Percentiles rank a stretch among this genome's conserved stretches.
Evolutionary conservation across 805 yeast species (phyloP).

Genomic region (Starmerella asiatica): DNA sequence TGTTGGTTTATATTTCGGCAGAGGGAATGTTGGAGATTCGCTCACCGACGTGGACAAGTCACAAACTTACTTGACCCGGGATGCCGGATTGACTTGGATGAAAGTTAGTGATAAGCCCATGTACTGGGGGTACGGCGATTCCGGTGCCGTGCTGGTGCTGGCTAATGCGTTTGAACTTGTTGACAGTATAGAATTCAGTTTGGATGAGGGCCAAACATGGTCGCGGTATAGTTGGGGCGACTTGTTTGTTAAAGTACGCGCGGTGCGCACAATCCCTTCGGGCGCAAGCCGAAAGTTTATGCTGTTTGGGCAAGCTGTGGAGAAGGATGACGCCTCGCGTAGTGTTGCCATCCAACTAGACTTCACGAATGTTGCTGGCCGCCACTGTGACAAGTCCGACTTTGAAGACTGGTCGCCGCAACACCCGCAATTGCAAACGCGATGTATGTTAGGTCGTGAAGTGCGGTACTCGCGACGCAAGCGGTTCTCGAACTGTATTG

Average conservation of each 20-base stretch:
- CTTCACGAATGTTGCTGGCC: conserved; percentile 37
- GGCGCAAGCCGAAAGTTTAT: conserved; percentile 76
- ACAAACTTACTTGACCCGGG: conserved; percentile 66
- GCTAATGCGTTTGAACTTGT: conserved; percentile 50
- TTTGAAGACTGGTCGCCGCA: conserved; percentile 52
- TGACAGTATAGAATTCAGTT: conserved; percentile 46
- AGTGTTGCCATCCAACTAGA: conserved; percentile 44
- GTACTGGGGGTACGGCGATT: conserved; percentile 95
- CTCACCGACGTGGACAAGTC: conserved; percentile 40
- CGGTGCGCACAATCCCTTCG: conserved; percentile 78
- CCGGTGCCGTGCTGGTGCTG: conserved; percentile 71
- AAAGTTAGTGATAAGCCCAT: conserved; percentile 60
- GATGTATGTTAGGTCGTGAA: conserved; percentile 61
- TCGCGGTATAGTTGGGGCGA: conserved; percentile 2
- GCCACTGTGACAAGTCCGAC: conserved; percentile 52
- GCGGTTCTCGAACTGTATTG: conserved; percentile 51
- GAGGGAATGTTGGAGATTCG: conserved; percentile 75
- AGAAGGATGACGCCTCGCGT: conserved; percentile 31
- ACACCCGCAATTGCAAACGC: conserved; percentile 34
- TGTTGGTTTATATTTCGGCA: conserved; percentile 73
- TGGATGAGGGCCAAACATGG: conserved; percentile 78
- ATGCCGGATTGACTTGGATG: conserved; percentile 83
- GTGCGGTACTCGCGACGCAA: conserved; percentile 45
- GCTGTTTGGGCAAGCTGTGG: conserved; percentile 41
- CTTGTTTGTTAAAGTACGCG: conserved; percentile 47